Evolutionary conservation across 2,329 filamentous ascomycete genomes (phyloP).

Genomic region (Aspergillus pseudoviridinutans): DNA sequence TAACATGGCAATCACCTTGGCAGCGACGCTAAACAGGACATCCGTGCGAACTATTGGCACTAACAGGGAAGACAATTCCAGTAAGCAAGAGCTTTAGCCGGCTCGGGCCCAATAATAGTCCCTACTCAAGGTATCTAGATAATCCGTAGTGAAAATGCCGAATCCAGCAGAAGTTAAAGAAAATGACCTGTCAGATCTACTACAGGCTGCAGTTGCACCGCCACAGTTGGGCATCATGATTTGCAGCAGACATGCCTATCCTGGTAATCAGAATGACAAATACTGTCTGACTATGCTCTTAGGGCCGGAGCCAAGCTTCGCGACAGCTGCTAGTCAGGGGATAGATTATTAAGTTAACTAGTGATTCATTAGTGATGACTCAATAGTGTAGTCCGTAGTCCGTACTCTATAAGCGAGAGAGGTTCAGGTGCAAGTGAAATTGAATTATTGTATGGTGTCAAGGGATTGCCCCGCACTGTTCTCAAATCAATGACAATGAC

Average conservation of each 20-base stretch:
- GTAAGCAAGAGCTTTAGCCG: no score
- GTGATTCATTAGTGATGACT: background rate
- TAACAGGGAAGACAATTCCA: background rate
- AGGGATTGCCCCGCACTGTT: no score
- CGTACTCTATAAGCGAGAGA: no score
- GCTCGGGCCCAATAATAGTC: no score
- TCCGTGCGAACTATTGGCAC: background rate
- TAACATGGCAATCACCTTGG: no score
- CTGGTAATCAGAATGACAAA: background rate
- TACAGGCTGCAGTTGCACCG: background rate
- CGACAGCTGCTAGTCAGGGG: background rate
- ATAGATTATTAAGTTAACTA: background rate
- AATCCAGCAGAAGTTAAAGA: background rate
- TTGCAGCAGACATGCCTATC: background rate
- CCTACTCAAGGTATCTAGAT: no score
- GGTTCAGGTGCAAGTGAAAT: no score
- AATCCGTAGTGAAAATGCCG: no score
- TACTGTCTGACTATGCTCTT: background rate
- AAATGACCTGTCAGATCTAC: background rate
- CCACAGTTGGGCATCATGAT: conserved; percentile 2
- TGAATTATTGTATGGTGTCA: no score
- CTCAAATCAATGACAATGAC: no score
- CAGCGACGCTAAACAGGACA: background rate
- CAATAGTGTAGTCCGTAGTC: background rate
- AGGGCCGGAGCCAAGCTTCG: background rate